Percentiles rank a stretch among this genome's conserved stretches.
Evolutionary conservation across 2,329 filamentous ascomycete species (phyloP).

Genomic region (Fusarium sp.): DNA sequence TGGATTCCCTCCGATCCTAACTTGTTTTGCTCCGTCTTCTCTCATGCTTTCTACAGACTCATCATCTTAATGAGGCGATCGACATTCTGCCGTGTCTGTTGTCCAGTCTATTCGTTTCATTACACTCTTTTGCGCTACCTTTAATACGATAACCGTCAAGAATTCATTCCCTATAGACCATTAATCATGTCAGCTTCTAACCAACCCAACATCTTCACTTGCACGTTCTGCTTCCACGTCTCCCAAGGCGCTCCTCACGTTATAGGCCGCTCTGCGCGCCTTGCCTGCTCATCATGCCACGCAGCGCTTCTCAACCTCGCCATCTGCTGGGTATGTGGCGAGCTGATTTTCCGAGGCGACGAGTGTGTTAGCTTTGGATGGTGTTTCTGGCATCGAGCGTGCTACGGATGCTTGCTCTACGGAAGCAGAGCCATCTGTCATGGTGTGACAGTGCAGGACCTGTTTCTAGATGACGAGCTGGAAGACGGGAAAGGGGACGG

Average conservation of each 20-base stretch:
- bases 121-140: slow-evolving; percentile 16
- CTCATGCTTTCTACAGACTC: background rate
- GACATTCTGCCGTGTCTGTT: background rate
- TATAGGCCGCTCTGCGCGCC: slow-evolving; percentile 59
- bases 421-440: slow-evolving; percentile 55
- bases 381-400: slow-evolving; percentile 69
- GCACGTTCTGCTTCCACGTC: slow-evolving; percentile 65
- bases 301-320: slow-evolving; percentile 62
- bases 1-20: too few relatives aligned
- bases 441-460: slow-evolving; percentile 50
- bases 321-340: slow-evolving; percentile 68
- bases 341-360: slow-evolving; percentile 63
- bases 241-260: slow-evolving; percentile 52
- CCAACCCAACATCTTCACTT: slow-evolving; percentile 57
- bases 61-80: background rate
- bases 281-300: slow-evolving; percentile 62
- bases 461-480: slow-evolving; percentile 45
- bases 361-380: slow-evolving; percentile 69
- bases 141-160: background rate
- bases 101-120: background rate
- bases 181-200: slow-evolving; percentile 22
- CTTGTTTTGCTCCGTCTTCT: background rate
- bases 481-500: background rate
- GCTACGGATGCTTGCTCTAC: slow-evolving; percentile 67
- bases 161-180: background rate